These are phyloP conservation scores for Rhizopus stolonifer DNA, from an alignment of 371 early-diverging fungal species.

Conservation along the genomic window DNA sequence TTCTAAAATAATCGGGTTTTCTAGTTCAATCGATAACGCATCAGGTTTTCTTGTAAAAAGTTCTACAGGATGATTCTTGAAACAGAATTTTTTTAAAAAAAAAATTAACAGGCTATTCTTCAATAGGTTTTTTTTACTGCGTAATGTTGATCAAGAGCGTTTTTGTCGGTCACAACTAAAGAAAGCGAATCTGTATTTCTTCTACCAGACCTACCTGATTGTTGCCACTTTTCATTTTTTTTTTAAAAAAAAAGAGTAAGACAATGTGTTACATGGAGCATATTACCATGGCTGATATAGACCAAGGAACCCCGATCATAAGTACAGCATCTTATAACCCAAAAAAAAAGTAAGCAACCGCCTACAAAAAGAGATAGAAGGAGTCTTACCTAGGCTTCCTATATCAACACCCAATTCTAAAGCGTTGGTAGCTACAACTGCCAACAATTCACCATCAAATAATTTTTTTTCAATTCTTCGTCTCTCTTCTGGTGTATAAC, in stretches of 20 bases:
- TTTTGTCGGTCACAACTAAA: slow-evolving; percentile 48
- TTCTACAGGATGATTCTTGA: slow-evolving; percentile 42
- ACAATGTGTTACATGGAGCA: too few relatives aligned
- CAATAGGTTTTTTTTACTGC: slow-evolving; percentile 30
- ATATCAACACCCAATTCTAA: slow-evolving; percentile 75
- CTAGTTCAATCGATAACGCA: slow-evolving; percentile 33
- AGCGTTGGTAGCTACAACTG: slow-evolving; percentile 69
- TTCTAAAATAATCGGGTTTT: slow-evolving; percentile 44
- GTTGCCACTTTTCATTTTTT: slow-evolving; percentile 50
- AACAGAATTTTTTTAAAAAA: too few relatives aligned
- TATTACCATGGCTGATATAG: slow-evolving; percentile 43
- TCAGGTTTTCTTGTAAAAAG: slow-evolving; percentile 48
- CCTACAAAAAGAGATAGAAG: background rate
- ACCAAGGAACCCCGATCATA: slow-evolving; percentile 62
- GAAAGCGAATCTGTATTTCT: slow-evolving; percentile 59
- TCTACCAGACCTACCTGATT: slow-evolving; percentile 72
- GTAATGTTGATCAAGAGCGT: slow-evolving; percentile 61
- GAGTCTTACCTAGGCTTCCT: slow-evolving; percentile 49
- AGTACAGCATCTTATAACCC: slow-evolving; percentile 50
- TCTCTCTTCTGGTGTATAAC: slow-evolving; percentile 58
- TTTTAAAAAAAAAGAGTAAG: too few relatives aligned
- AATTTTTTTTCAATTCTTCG: slow-evolving; percentile 58
- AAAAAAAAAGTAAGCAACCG: background rate
- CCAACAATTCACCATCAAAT: slow-evolving; percentile 50
- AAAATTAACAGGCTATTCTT: too few relatives aligned